Base-by-base conservation (phyloP, 2,329 filamentous ascomycete genomes). In the Mycosphaerella sp. region DNA sequence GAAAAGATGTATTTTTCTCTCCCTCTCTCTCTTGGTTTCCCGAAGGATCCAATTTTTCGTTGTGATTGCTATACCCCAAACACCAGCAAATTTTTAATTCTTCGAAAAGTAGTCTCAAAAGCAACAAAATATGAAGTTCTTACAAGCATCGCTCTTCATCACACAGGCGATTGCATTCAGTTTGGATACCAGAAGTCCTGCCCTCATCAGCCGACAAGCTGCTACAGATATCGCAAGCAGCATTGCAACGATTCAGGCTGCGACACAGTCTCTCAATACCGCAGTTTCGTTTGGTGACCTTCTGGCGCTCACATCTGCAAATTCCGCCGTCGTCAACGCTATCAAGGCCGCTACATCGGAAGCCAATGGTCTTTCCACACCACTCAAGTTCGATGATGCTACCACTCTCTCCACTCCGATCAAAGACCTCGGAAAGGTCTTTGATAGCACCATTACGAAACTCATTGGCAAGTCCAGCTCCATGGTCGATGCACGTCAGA, bases 131-230 rank as follows among this genome's bases (percentile, higher is more conserved):
- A 17, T 56, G 54, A 53, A 56, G 54, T 51, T 56, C 45, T 29
- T 53, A 2, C 21, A 21, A 41, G 50, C 54, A 32, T 40, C 45
- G 7, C 32, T 56, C 44, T 53, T 49, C 42, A 26, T 46, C 39
- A 42, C 54, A 41, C 44, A 48, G 31, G 54, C 51, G 8, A 31
- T 56, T 29, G 54, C 54, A 36, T 53, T 56, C 54, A 56, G 54
- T 31, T 40, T 56, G 45, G 45, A 53, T 31, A 32, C 47, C 32
- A 41, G 49, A 31, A 48, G 44, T 34, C 45, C 49, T 17, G 43
- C 36, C 40, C 8, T 56, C 26, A 43, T 48, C 45, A 53, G 49
- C 36, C 54, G 54, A 36, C 54, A 56, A 44, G 54, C 54, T 40
- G 45, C 54, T 12, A 26, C 45, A 14, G 50, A 53, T 31, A 45